Evolutionary conservation across 352 stramenopile species (phyloP), one percentile per base, ranked within the genome.

Genomic region (Phytophthora crassamura): DNA sequence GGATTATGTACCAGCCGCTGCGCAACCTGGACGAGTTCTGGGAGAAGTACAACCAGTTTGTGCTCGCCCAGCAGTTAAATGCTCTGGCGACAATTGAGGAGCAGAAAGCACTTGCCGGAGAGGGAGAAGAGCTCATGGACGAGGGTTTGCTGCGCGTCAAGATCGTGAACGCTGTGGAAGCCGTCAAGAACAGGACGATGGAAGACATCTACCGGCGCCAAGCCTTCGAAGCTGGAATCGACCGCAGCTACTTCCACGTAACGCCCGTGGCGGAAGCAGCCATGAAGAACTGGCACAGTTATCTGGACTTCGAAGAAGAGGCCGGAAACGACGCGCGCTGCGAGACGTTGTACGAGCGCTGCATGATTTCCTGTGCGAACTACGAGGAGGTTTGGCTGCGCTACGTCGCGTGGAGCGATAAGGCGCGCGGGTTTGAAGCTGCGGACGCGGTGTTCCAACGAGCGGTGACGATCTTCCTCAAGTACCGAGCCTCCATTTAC

Each of bases 21-120:
- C 86, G 77, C 39, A 93, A 93, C 63, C 60, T 93, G 34, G 85
- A 91, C 15, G 85, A 93, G 45, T 91, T 93, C 18, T 93, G 85
- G 85, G 85, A 93, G 36, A 91, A 90, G 55, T 93, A 93, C 67
- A 93, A 93, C 63, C 82, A 91, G 53, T 93, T 91, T 67, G 83
- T 93, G 18, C 53, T 93, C 16, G 83, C 83, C 5, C 85, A 93
- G 64, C 82, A 89, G 53, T 55, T 93, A 39, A 69, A 74, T 56
- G 77, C 75, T 16, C 50, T 93, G 15, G 85, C 82, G 20, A 91
- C 82, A 16, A 53, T 62, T 7, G 82, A 91, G 30, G 85, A 93
- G 32, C 75, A 90, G 30, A 80, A 82, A 22, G 72, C 69, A 14
- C 74, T 93, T 42, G 74, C 74, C 22, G 77, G 66, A 0, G 57